Evolutionary conservation across 345 rosid species (phyloP).

Genomic region (Populus simonii): DNA sequence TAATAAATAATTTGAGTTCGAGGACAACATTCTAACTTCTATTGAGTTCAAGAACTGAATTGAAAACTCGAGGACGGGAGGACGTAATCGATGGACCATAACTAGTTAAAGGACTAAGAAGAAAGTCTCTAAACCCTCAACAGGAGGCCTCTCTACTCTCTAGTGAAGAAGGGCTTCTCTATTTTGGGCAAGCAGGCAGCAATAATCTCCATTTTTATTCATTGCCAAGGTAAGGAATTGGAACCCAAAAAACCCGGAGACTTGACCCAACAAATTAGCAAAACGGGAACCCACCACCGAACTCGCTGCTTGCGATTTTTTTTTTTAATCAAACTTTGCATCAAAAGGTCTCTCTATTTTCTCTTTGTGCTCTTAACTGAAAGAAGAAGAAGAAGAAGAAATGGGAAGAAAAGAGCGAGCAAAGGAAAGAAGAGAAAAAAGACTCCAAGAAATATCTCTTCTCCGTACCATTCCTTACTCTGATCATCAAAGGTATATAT

Average conservation of each 20-base stretch:
- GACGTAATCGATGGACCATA: not conserved
- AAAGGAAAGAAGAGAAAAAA: slow-evolving; percentile 67
- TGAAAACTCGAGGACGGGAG: not conserved
- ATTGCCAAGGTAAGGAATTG: not conserved
- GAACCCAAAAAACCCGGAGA: not conserved
- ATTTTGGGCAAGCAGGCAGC: not conserved
- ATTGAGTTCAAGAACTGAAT: not conserved
- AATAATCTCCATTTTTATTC: not conserved
- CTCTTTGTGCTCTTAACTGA: not conserved
- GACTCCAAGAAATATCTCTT: slow-evolving; percentile 77
- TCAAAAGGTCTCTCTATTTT: not conserved
- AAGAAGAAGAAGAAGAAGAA: slow-evolving; percentile 19
- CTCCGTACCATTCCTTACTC: slow-evolving; percentile 90
- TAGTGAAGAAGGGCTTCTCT: not conserved
- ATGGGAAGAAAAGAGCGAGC: slow-evolving; percentile 60
- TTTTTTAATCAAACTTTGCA: not conserved
- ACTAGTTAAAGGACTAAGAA: not conserved
- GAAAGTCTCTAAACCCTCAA: not conserved
- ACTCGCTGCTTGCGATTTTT: not conserved
- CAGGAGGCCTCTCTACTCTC: not conserved
- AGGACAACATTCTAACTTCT: too few species aligned
- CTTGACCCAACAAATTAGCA: not conserved
- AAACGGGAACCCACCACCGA: not conserved
- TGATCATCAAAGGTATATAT: slow-evolving; percentile 73
- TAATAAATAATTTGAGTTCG: too few species aligned